Percentiles rank a stretch among this genome's conserved stretches.
Evolutionary conservation across 2,329 filamentous ascomycete genomes (phyloP).

Genomic region (Exophiala spinifera): DNA sequence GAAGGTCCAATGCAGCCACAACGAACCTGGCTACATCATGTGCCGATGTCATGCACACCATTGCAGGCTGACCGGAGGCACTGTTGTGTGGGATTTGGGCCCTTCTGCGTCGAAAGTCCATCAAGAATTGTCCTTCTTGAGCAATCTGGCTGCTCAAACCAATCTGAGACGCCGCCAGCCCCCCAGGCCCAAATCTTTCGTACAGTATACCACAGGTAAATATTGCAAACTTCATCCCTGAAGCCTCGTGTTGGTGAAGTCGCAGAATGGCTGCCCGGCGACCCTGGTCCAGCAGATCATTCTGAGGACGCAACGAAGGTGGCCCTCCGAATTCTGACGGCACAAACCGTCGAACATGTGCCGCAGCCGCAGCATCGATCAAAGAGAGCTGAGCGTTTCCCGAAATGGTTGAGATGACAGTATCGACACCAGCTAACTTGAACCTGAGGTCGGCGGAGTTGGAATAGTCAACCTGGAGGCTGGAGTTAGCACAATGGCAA

Average conservation of each 20-base stretch:
- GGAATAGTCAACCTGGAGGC: conserved; percentile 58
- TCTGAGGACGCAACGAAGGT: conserved; percentile 52
- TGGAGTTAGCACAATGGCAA: too few relatives aligned
- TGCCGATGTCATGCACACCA: conserved; percentile 65
- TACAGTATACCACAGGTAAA: conserved; percentile 75
- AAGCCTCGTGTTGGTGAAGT: conserved; percentile 52
- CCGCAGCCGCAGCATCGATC: conserved; percentile 66
- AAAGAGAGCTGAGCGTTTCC: conserved; percentile 65
- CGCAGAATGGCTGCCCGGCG: conserved; percentile 56
- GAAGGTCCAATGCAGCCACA: conserved; percentile 61
- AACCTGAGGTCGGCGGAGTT: conserved; percentile 58
- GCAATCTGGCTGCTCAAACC: conserved; percentile 55
- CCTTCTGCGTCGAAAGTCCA: conserved; percentile 57
- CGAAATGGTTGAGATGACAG: conserved; percentile 71
- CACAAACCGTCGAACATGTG: conserved; percentile 65
- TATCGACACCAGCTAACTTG: conserved; percentile 67
- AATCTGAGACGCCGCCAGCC: conserved; percentile 59
- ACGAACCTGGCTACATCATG: conserved; percentile 69
- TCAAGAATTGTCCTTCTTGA: conserved; percentile 62
- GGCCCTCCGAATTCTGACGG: conserved; percentile 73
- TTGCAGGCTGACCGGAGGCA: conserved; percentile 48
- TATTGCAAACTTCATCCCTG: conserved; percentile 63
- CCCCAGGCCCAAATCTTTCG: conserved; percentile 68
- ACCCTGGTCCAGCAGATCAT: conserved; percentile 61
- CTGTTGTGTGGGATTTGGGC: conserved; percentile 62